Evolutionary conservation across 1,284 basidiomycete species (phyloP).

Genomic region (Pseudozyma sp.): DNA sequence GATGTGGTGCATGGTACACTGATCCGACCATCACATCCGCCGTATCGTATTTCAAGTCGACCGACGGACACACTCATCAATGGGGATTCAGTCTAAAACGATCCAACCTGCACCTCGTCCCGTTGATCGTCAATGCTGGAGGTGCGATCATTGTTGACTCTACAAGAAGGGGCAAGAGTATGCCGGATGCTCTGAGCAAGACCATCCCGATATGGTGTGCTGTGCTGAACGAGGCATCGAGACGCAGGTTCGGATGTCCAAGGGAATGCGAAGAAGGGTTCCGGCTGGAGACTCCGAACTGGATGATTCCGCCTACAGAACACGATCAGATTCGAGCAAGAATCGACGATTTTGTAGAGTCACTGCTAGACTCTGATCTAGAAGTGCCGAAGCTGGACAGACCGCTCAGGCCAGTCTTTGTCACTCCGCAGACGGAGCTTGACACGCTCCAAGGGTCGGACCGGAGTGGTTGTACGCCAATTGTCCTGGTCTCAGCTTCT

Average conservation of each 20-base stretch:
- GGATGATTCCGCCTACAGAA: conserved; percentile 50
- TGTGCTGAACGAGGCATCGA: conserved; percentile 81
- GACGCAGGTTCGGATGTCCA: conserved; percentile 21
- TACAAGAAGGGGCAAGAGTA: conserved; percentile 89
- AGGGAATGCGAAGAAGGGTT: conserved; percentile 67
- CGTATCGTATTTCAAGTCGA: conserved; percentile 92
- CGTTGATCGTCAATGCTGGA: conserved; percentile 75
- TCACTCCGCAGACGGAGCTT: conserved; percentile 64
- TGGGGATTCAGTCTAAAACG: conserved; percentile 70
- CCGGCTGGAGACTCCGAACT: conserved; percentile 52
- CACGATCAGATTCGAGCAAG: conserved; percentile 76
- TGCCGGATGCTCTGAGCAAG: conserved; percentile 93
- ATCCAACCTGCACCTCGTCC: conserved; percentile 84
- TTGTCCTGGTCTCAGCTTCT: conserved; percentile 83
- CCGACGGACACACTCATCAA: conserved; percentile 85
- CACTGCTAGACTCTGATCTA: conserved; percentile 72
- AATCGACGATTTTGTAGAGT: conserved; percentile 77
- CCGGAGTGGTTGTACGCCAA: conserved; percentile 72
- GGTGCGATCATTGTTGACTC: conserved; percentile 91
- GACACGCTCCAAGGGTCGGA: not conserved
- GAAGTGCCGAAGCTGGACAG: conserved; percentile 69
- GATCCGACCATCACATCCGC: conserved; percentile 73
- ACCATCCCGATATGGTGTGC: conserved; percentile 96
- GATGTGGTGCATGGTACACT: conserved; percentile 95
- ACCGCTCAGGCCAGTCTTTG: conserved; percentile 78